Base-by-base conservation (phyloP, 2,329 filamentous ascomycete genomes). In the Pleurostoma richardsiae region DNA sequence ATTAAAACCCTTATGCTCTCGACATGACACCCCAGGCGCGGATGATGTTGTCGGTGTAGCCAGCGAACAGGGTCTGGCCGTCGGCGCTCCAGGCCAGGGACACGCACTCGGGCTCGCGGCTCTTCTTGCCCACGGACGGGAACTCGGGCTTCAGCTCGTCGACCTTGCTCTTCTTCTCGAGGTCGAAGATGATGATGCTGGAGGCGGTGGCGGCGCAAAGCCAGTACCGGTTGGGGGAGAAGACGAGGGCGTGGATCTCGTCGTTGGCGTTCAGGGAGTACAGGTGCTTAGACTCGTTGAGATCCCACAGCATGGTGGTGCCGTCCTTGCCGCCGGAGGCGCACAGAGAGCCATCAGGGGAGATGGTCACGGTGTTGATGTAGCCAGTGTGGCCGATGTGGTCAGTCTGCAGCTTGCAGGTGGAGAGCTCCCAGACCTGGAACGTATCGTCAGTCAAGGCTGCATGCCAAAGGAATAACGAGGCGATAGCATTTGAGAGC, bases 121-220 rank as follows among this genome's bases (percentile, higher is more conserved):
- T 90, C 90, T 97, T 97, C 90, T 96, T 96, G 80, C 91, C 89
- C 71, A 90, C 86, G 71, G 90, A 83, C 69, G 90, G 81, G 81
- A 94, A 95, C 74, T 99, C 94, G 61, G 92, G 92, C 87, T 95
- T 96, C 74, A 99, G 86, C 85, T 97, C 94, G 67, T 97, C 92
- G 69, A 97, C 92, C 88, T 96, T 97, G 87, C 86, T 95, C 91
- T 99, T 99, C 91, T 99, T 99, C 90, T 99, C 94, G 62, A 99
- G 85, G 70, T 99, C 94, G 80, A 99, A 99, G 83, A 99, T 97
- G 84, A 96, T 96, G 84, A 99, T 97, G 83, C 85, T 90, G 79
- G 83, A 89, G 70, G 90, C 83, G 56, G 94, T 99, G 71, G 94
- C 94, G 70, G 94, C 94, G 84, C 94, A 99, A 63, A 99, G 86